phyloP scores from a whole-genome alignment of 1,284 basidiomycete genomes.

The Thecaphora thlaspeos region DNA sequence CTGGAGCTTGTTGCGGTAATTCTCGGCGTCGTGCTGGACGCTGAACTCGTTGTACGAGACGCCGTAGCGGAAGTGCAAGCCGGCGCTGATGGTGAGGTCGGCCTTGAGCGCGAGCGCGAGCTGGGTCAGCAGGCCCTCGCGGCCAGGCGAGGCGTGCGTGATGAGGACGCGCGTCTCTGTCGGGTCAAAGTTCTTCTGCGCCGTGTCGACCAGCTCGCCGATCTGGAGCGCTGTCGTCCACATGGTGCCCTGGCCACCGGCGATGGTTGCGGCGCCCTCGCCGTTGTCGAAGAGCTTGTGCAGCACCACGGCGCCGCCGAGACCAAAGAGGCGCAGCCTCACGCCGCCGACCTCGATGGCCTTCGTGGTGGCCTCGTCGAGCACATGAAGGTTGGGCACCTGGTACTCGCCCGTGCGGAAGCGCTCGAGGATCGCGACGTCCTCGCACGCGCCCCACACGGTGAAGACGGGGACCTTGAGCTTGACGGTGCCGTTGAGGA shows the following conservation, averaged over 20 bases:
- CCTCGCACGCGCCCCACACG: conserved; percentile 96
- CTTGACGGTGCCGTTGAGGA: conserved; percentile 68
- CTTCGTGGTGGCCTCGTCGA: conserved; percentile 91
- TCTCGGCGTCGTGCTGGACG: conserved; percentile 84
- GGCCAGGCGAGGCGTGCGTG: conserved; percentile 86
- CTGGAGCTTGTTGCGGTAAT: conserved; percentile 78
- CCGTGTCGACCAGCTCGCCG: conserved; percentile 95
- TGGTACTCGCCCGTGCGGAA: conserved; percentile 78
- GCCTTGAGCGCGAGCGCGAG: conserved; percentile 86
- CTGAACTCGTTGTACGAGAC: conserved; percentile 96
- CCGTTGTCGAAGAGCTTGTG: conserved; percentile 99
- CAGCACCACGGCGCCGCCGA: conserved; percentile 90
- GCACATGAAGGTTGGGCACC: conserved; percentile 74
- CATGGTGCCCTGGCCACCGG: conserved; percentile 96
- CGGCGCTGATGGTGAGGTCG: conserved; percentile 89
- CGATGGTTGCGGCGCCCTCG: conserved; percentile 89
- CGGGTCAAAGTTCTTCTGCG: conserved; percentile 82
- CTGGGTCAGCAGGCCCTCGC: conserved; percentile 88
- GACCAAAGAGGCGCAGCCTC: conserved; percentile 85
- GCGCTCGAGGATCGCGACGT: conserved; percentile 87
- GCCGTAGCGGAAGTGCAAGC: conserved; percentile 95
- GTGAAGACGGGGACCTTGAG: conserved; percentile 80
- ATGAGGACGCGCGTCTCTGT: conserved; percentile 91
- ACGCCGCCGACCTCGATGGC: conserved; percentile 88
- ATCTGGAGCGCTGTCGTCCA: conserved; percentile 98